phyloP scores from a whole-genome alignment of 352 stramenopile species.

The Pythium guiyangense region DNA sequence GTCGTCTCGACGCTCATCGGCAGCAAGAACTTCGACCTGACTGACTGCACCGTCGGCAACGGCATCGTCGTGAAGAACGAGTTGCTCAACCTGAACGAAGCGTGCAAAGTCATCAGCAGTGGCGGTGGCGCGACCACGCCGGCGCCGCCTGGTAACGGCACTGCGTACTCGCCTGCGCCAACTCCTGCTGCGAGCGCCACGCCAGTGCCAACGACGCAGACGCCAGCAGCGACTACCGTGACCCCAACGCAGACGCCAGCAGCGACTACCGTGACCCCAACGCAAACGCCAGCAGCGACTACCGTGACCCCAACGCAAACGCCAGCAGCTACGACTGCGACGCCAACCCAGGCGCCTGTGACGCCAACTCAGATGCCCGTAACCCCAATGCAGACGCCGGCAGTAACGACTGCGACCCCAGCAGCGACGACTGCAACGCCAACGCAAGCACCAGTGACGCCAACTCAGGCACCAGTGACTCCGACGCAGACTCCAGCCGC shows the following conservation, averaged over 20 bases:
- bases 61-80: constrained; percentile 44
- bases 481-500: constrained; percentile 1
- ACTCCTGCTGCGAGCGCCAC: constrained; percentile 8
- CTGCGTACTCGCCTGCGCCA: constrained; percentile 5
- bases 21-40: constrained; percentile 45
- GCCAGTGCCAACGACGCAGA: background rate
- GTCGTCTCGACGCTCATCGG: constrained; percentile 36
- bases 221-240: constrained; percentile 1
- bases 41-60: constrained; percentile 50
- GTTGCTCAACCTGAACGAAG: constrained; percentile 34
- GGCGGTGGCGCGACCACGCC: background rate
- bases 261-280: constrained; percentile 2
- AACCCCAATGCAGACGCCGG: background rate
- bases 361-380: constrained; percentile 5
- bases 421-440: constrained; percentile 3
- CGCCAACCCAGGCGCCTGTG: constrained; percentile 3
- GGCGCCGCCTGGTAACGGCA: constrained; percentile 2
- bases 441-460: background rate
- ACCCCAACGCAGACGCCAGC: background rate
- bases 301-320: constrained; percentile 10
- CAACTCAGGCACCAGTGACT: background rate
- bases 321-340: constrained; percentile 2
- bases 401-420: background rate
- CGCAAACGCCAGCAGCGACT: constrained; percentile 3
- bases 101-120: constrained; percentile 25